phyloP scores from a whole-genome alignment of 2,329 filamentous ascomycete genomes.

The Biscogniauxia mediterranea region DNA sequence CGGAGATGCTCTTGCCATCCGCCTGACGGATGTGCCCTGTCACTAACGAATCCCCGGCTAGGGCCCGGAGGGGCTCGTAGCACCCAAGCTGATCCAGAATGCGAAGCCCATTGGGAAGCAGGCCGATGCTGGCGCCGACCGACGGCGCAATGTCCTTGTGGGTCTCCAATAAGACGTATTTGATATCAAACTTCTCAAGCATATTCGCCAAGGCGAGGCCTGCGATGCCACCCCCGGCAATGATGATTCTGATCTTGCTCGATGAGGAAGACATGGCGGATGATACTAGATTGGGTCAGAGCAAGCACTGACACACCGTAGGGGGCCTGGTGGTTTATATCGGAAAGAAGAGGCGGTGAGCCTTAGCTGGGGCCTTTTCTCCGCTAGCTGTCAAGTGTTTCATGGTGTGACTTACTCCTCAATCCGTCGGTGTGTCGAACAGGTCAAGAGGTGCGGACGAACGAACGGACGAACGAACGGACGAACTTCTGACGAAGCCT shows the following conservation, averaged over 20 bases:
- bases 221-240: constrained; percentile 48
- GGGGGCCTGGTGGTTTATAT: background rate
- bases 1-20: constrained; percentile 16
- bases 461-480: background rate
- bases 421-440: background rate
- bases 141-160: constrained; percentile 41
- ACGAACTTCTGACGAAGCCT: background rate
- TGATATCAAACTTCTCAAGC: constrained; percentile 44
- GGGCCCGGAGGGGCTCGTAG: constrained; percentile 28
- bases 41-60: constrained; percentile 15
- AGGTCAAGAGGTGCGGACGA: background rate
- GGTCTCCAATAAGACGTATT: constrained; percentile 49
- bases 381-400: background rate
- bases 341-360: background rate
- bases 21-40: constrained; percentile 1
- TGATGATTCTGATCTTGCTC: constrained; percentile 38
- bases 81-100: constrained; percentile 51
- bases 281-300: background rate
- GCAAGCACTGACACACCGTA: background rate
- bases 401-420: background rate
- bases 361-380: background rate
- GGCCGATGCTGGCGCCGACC: constrained; percentile 47
- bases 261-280: background rate
- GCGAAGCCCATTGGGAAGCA: constrained; percentile 41
- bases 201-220: constrained; percentile 46